Evolutionary conservation across 768 basidiomycete species (phyloP), one percentile per base, ranked within the genome.

Genomic region (Tricholoma terreum): DNA sequence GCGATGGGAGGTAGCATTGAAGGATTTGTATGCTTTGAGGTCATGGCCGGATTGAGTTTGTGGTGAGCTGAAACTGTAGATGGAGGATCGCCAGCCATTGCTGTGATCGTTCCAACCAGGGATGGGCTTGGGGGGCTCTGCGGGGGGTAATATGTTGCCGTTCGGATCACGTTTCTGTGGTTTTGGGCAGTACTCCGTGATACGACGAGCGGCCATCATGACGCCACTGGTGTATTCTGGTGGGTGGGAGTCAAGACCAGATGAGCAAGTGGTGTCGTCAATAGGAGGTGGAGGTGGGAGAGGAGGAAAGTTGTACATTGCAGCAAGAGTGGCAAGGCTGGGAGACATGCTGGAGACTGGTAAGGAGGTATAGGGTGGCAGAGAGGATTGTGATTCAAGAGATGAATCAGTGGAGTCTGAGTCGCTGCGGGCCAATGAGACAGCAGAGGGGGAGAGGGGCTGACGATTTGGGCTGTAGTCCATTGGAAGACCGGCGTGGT

Each of bases 51-150:
- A 27, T 67, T 67, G 52, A 69, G 64, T 15, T 71, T 63, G 64
- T 49, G 78, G 78, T 2, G 79, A 65, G 2, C 78, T 67, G 57
- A 85, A 75, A 52, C 75, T 77, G 68, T 89, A 89, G 1, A 87
- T 79, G 4, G 75, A 74, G 0, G 84, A 74, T n/a, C 87, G 83
- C 87, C 87, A 89, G 0, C 81, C 84, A 54, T 83, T 75, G 21
- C 77, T 79, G 52, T 84, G 83, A 58, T 89, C 87, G 1, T 80
- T 86, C 87, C 87, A 89, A 12, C 87, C 87, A 0, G 84, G 83
- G 30, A 87, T 78, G 6, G 73, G 70, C 21, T 76, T 76, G 46
- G 71, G 74, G 2, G 75, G 73, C 60, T 75, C 73, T 8, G 66
- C 63, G 12, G 70, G 63, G 2, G 67, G 63, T 14, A 64, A 57